A percentile compares a stretch with the other conserved stretches of the same genome.
Evolutionary conservation across 345 rosid species (phyloP).

Genomic region (Melaleuca alternifolia): DNA sequence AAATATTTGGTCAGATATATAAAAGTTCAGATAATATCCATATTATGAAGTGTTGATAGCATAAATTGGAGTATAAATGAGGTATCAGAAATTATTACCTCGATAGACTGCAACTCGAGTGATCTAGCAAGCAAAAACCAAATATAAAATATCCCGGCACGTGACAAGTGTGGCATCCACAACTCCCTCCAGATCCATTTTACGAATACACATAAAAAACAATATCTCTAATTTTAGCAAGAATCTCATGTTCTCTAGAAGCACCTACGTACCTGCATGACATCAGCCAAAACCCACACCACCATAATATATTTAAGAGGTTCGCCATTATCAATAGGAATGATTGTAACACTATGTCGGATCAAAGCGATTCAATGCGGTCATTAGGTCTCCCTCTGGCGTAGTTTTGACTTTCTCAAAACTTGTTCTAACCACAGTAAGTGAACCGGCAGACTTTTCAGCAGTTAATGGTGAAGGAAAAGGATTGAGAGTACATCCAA

Average conservation of each 20-base stretch:
- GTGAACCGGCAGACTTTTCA: constrained; percentile 45
- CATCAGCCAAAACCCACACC: constrained; percentile 94
- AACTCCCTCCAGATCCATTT: constrained; percentile 86
- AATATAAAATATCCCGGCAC: constrained; percentile 90
- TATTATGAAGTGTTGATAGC: neutral
- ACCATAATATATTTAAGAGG: neutral
- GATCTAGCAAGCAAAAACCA: constrained; percentile 92
- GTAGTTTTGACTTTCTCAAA: constrained; percentile 61
- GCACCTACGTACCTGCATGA: constrained; percentile 98
- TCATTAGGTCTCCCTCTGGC: constrained; percentile 93
- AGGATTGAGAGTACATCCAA: constrained; percentile 30
- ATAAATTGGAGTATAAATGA: neutral
- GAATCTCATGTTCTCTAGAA: constrained; percentile 98
- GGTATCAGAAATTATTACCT: constrained; percentile 31
- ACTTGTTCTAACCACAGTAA: constrained; percentile 58
- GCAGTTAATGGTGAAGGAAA: constrained; percentile 24
- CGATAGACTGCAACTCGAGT: constrained; percentile 94
- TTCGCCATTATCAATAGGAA: no score
- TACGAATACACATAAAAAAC: constrained; percentile 81
- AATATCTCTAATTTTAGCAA: constrained; percentile 94
- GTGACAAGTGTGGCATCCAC: constrained; percentile 99
- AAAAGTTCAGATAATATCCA: neutral
- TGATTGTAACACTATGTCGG: constrained; percentile 80
- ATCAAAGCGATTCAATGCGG: constrained; percentile 84
- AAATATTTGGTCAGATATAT: neutral